phyloP scores from a whole-genome alignment of 2,329 filamentous ascomycete species.

The Calonectria crousiana region DNA sequence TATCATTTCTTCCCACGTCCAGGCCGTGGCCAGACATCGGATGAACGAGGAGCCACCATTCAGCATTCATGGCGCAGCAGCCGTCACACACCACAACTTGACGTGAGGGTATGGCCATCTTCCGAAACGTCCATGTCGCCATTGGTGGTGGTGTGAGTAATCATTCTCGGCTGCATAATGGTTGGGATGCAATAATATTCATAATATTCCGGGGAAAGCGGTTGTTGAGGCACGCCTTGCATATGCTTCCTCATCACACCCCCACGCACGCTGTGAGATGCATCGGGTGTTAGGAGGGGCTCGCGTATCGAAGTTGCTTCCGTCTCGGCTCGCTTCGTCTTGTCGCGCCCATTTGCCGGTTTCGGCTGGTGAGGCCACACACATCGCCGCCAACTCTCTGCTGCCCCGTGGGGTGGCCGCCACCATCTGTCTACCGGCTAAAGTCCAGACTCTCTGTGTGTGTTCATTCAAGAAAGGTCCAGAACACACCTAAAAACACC shows the following conservation, averaged over 20 bases:
- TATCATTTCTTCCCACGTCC: not conserved
- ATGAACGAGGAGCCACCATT: not conserved
- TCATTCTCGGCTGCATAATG: not conserved
- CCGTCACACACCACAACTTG: not conserved
- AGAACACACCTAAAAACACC: not conserved
- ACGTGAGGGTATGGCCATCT: not conserved
- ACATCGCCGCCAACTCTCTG: not conserved
- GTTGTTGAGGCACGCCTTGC: not conserved
- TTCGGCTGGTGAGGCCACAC: not conserved
- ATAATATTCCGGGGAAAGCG: not conserved
- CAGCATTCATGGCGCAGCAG: not conserved
- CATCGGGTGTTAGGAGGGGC: not conserved
- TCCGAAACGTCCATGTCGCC: not conserved
- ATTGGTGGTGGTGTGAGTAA: not conserved
- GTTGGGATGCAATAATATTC: not conserved
- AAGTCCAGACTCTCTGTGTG: slow-evolving; percentile 1
- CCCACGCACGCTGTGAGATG: not conserved
- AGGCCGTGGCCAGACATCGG: not conserved
- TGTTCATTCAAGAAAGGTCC: not conserved
- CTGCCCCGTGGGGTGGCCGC: not conserved
- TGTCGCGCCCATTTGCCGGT: not conserved
- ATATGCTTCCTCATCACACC: not conserved
- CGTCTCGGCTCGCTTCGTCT: not conserved
- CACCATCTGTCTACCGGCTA: slow-evolving; percentile 1
- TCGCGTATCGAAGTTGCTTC: not conserved